Conservation (phyloP, 108 stramenopile genomes). For the Cylindrotheca fusiformis region DNA sequence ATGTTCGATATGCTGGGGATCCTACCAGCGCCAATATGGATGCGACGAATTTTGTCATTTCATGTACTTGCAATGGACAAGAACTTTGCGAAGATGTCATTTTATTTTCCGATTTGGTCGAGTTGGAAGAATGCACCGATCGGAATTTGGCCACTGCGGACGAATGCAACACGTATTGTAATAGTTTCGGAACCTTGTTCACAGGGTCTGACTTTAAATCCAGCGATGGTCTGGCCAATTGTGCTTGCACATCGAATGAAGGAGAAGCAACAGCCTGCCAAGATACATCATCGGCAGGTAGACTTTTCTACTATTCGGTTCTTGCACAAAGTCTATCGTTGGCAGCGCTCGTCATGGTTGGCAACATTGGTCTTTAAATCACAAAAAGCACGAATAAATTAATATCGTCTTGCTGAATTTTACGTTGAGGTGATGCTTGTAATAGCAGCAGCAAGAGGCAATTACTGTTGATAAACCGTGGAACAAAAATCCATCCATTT, state of each 20-base stretch:
- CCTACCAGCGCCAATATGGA: slow-evolving; percentile 9
- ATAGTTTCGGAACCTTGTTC: slow-evolving; percentile 3
- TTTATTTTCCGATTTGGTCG: slow-evolving; percentile 19
- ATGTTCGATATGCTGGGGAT: slow-evolving; percentile 13
- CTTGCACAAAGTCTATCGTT: too few species aligned
- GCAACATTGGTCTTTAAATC: too few species aligned
- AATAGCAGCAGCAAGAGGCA: too few species aligned
- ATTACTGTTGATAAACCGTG: too few species aligned
- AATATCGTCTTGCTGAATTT: too few species aligned
- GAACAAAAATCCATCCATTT: too few species aligned
- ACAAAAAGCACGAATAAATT: too few species aligned
- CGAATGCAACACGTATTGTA: slow-evolving; percentile 13
- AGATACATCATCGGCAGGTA: slow-evolving; percentile 2
- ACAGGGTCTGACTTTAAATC: slow-evolving; percentile 3
- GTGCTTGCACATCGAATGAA: slow-evolving; percentile 1
- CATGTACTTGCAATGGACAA: slow-evolving; percentile 19
- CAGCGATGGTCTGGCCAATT: not conserved
- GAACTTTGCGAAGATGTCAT: slow-evolving; percentile 14
- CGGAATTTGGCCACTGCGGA: not conserved
- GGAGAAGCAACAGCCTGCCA: slow-evolving; percentile 8
- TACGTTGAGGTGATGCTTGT: too few species aligned
- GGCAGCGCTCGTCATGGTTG: too few species aligned
- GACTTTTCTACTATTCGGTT: too few species aligned
- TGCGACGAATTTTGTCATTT: slow-evolving; percentile 13
- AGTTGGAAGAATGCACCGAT: not conserved